Evolutionary conservation across 1,284 basidiomycete genomes (phyloP), one percentile per base, ranked within the genome.

Genomic region (Ustilago cynodontis): DNA sequence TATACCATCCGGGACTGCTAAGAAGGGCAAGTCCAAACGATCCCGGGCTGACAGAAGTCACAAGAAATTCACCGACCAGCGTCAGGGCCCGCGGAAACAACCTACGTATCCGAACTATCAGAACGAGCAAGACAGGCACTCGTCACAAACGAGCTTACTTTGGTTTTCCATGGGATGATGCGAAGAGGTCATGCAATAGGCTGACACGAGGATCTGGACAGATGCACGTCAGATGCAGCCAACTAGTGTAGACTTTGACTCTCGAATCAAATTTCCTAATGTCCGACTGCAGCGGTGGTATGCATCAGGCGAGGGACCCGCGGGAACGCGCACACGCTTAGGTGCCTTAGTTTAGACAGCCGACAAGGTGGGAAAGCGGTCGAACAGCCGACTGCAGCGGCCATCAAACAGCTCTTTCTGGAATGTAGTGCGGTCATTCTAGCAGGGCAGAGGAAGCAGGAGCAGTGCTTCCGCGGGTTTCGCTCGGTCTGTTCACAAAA

Each of bases 141-240:
- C 20, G 41, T 43, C 41, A 43, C 41, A 7, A 5, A 22, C 20
- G 16, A 43, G 41, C 41, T 43, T 20, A 20, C n/a, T 20, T 43
- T 11, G 11, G n/a, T n/a, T 43, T 43, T 20, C 20, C 41, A 43
- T n/a, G 41, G 41, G 41, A 43, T 43, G 41, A 22, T 43, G 41
- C 41, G n/a, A 18, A 43, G n/a, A 16, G 41, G 20, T 43, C 16
- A 20, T 43, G 41, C 41, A 24, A 14, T 10, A 33, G 16, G 14
- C 47, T 7, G 47, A 49, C 24, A 49, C 24, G 24, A 49, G 43
- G 43, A 47, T 47, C 43, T 22, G 43, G 43, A 9, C n/a, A 49
- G n/a, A 49, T n/a, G 26, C 47, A 45, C 43, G 10, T 45, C 43
- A 45, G 43, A n/a, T 20, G 43, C 43, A 45, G 14, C 14, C 5